Percentiles rank a stretch among this genome's conserved stretches.
These are phyloP conservation scores for Drosera spatulata DNA, from an alignment of 179 eudicot genomes.

Conservation along the genomic window DNA sequence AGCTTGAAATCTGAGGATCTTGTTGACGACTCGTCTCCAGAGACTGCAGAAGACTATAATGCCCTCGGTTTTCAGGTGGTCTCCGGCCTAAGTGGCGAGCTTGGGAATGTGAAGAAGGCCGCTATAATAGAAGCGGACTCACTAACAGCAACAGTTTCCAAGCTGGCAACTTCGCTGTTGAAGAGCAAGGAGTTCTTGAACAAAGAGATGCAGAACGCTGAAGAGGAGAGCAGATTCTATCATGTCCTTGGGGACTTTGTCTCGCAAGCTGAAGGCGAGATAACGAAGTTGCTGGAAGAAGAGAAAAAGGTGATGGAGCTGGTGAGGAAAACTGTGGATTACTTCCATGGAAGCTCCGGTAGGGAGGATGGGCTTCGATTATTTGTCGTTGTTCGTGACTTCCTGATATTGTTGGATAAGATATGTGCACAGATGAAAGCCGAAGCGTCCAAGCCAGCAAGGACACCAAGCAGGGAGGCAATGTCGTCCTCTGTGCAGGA, in stretches of 20 bases:
- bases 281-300: constrained; percentile 42
- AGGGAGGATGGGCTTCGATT: constrained; percentile 71
- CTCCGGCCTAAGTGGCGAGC: constrained; percentile 45
- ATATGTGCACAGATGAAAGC: constrained; percentile 45
- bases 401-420: constrained; percentile 51
- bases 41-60: constrained; percentile 26
- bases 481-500: constrained; percentile 9
- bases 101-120: constrained; percentile 61
- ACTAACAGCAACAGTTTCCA: constrained; percentile 37
- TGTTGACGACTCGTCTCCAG: constrained; percentile 22
- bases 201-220: constrained; percentile 31
- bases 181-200: constrained; percentile 38
- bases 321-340: constrained; percentile 68
- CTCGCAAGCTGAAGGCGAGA: constrained; percentile 38
- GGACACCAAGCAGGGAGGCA: constrained; percentile 14
- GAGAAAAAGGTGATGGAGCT: constrained; percentile 52
- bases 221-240: constrained; percentile 36
- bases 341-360: constrained; percentile 70
- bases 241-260: constrained; percentile 29
- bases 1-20: constrained; percentile 36
- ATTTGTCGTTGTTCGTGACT: constrained; percentile 63
- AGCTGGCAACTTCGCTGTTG: constrained; percentile 40
- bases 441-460: constrained; percentile 11
- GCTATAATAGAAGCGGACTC: constrained; percentile 52
- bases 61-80: constrained; percentile 63